These are phyloP conservation scores for Globisporangium megalacanthum DNA, from an alignment of 352 stramenopile genomes.

Conservation along the genomic window DNA sequence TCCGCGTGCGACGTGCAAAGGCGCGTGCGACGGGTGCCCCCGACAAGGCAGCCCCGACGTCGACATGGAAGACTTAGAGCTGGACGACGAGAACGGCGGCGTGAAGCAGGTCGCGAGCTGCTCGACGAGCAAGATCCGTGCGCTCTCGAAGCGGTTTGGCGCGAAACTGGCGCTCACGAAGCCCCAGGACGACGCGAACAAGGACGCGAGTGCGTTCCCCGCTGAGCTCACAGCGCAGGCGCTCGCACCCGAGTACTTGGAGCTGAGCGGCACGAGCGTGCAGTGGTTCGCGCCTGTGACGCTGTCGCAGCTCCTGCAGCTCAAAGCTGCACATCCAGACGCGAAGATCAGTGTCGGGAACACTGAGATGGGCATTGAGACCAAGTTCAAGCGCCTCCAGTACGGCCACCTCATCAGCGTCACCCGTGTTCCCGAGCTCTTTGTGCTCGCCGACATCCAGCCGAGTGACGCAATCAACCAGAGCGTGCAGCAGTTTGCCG, in stretches of 20 bases:
- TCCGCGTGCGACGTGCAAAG: conserved; percentile 50
- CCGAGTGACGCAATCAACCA: conserved; percentile 47
- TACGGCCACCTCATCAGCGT: conserved; percentile 71
- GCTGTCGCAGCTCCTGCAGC: conserved; percentile 79
- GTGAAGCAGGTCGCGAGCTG: conserved; percentile 46
- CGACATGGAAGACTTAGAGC: conserved; percentile 55
- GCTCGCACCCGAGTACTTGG: conserved; percentile 42
- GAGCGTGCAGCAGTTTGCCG: conserved; percentile 19
- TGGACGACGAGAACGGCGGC: conserved; percentile 15
- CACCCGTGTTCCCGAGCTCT: conserved; percentile 59
- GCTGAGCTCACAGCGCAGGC: conserved; percentile 56
- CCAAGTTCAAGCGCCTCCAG: conserved; percentile 90
- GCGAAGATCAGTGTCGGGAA: conserved; percentile 95
- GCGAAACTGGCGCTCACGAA: conserved; percentile 18
- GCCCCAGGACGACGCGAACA: neutral
- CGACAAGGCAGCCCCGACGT: conserved; percentile 37
- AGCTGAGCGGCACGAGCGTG: conserved; percentile 63
- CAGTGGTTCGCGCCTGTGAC: conserved; percentile 93
- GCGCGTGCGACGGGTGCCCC: conserved; percentile 56
- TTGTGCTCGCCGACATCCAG: conserved; percentile 34
- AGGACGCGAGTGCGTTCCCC: conserved; percentile 34
- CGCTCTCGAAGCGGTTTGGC: conserved; percentile 35
- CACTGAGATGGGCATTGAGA: conserved; percentile 96
- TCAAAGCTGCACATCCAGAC: conserved; percentile 80
- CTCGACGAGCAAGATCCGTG: conserved; percentile 63